Percentiles rank a stretch among this genome's conserved stretches.
Evolutionary conservation across 2,329 filamentous ascomycete genomes (phyloP).

Genomic region (Penicillium freii): DNA sequence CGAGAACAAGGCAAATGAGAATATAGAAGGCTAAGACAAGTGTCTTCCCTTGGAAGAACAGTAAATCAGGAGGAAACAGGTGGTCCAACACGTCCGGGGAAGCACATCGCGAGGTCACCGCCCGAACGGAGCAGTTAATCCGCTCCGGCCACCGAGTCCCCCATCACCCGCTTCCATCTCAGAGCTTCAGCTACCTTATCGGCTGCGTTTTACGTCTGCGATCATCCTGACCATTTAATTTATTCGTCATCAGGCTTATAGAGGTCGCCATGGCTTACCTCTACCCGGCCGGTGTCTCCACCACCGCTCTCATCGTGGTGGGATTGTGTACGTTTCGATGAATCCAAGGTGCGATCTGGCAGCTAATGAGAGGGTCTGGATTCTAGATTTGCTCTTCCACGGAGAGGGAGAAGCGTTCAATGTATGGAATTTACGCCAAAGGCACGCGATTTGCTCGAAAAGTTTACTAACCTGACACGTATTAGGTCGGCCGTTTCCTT

Average conservation of each 20-base stretch:
- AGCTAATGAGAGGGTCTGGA: slow-evolving; percentile 21
- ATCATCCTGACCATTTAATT: slow-evolving; percentile 18
- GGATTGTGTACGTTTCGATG: slow-evolving; percentile 67
- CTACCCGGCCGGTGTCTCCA: slow-evolving; percentile 57
- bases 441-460: neutral
- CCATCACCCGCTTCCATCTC: slow-evolving; percentile 16
- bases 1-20: slow-evolving; percentile 1
- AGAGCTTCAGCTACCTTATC: slow-evolving; percentile 22
- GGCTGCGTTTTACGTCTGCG: slow-evolving; percentile 15
- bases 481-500: slow-evolving; percentile 84
- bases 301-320: slow-evolving; percentile 67
- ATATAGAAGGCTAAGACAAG: slow-evolving; percentile 2
- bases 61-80: slow-evolving; percentile 4
- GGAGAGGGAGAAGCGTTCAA: slow-evolving; percentile 95
- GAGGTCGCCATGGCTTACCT: slow-evolving; percentile 69
- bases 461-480: slow-evolving; percentile 21
- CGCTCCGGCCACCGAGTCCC: slow-evolving; percentile 31
- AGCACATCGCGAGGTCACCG: slow-evolving; percentile 19
- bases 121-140: slow-evolving; percentile 31
- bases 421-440: slow-evolving; percentile 53
- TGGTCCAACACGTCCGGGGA: slow-evolving; percentile 27
- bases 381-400: slow-evolving; percentile 94
- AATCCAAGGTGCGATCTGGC: slow-evolving; percentile 12
- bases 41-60: neutral
- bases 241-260: slow-evolving; percentile 24